Evolutionary conservation across 2,329 filamentous ascomycete species (phyloP).

Genomic region (Monosporascus sp.): DNA sequence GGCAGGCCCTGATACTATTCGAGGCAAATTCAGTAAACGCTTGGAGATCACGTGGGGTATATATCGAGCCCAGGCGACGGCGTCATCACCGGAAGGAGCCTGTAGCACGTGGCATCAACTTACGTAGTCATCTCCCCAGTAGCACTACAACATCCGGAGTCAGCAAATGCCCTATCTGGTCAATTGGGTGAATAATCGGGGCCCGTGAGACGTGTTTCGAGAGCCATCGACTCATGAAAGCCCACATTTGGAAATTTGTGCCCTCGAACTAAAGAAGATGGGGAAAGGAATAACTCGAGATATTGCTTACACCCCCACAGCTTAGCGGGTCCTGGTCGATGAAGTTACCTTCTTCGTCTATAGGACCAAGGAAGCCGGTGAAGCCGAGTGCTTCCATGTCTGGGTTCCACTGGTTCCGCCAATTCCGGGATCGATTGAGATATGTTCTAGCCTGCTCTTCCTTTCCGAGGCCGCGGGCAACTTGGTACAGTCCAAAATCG

Average conservation of each 20-base stretch:
- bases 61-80: no score
- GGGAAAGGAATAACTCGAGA: no score
- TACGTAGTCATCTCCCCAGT: constrained; percentile 54
- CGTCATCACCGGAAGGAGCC: no score
- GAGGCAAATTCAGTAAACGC: no score
- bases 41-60: no score
- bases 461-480: constrained; percentile 54
- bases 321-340: constrained; percentile 49
- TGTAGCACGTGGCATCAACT: background rate
- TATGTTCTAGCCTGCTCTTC: constrained; percentile 50
- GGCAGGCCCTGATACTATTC: constrained; percentile 50
- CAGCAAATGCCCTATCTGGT: no score
- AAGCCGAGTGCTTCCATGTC: constrained; percentile 53
- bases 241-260: no score
- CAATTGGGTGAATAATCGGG: no score
- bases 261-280: no score
- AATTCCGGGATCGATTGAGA: constrained; percentile 58
- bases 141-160: no score
- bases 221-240: no score
- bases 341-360: constrained; percentile 45
- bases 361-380: constrained; percentile 61
- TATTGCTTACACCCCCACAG: constrained; percentile 55
- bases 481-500: constrained; percentile 62
- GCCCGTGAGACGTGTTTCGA: no score
- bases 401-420: constrained; percentile 68